These are phyloP conservation scores for Fusarium irregulare DNA, from an alignment of 2,329 filamentous ascomycete genomes.

Conservation along the genomic window DNA sequence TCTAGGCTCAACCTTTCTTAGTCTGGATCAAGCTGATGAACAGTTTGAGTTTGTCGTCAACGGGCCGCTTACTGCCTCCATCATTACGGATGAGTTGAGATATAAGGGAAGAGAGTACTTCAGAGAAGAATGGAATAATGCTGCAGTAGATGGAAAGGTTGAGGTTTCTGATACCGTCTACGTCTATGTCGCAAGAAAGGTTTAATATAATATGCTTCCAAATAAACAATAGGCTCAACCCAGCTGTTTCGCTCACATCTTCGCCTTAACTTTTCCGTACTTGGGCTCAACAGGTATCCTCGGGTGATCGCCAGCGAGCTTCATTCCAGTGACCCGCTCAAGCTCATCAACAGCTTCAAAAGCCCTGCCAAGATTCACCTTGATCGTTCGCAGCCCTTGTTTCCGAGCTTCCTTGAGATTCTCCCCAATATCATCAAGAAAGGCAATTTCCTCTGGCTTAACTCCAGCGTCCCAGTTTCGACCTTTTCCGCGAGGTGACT, in stretches of 20 bases:
- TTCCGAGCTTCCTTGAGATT: conserved; percentile 85
- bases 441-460: conserved; percentile 76
- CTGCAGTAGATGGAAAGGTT: conserved; percentile 47
- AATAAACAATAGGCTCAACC: no score
- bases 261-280: conserved; percentile 52
- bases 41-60: conserved; percentile 46
- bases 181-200: conserved; percentile 46
- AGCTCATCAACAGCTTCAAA: conserved; percentile 85
- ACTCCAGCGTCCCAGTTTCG: conserved; percentile 64
- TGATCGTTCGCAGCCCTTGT: conserved; percentile 83
- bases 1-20: conserved; percentile 36
- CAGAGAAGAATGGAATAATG: conserved; percentile 47
- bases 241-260: conserved; percentile 49
- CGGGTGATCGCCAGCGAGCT: conserved; percentile 67
- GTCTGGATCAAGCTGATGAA: conserved; percentile 45
- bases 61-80: conserved; percentile 33
- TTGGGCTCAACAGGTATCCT: conserved; percentile 59
- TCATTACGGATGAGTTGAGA: conserved; percentile 39
- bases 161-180: conserved; percentile 47
- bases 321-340: conserved; percentile 78
- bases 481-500: conserved; percentile 51
- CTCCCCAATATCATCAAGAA: conserved; percentile 93
- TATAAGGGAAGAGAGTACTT: conserved; percentile 45
- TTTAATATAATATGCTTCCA: neutral
- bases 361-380: conserved; percentile 81